Evolutionary conservation across 345 rosid species (phyloP).

Genomic region (Salix koriyanagi): DNA sequence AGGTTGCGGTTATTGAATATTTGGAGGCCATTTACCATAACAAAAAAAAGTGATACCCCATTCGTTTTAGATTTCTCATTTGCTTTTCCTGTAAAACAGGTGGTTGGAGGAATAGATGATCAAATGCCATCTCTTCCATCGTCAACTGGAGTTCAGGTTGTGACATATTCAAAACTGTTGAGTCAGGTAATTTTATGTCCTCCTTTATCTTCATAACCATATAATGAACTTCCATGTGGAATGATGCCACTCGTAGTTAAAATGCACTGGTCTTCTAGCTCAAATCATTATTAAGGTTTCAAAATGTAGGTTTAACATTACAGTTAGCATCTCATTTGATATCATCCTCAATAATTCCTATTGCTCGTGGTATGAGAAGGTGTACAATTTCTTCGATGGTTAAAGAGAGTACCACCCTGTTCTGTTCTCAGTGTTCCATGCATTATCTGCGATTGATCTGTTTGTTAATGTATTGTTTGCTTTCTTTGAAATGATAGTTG

Average conservation of each 20-base stretch:
- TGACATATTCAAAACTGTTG: conserved; percentile 67
- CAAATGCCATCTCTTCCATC: conserved; percentile 76
- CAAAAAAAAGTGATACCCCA: background rate
- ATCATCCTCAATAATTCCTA: background rate
- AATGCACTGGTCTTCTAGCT: background rate
- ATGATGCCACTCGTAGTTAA: background rate
- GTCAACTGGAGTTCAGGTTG: conserved; percentile 61
- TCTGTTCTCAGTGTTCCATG: background rate
- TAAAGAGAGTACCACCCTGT: background rate
- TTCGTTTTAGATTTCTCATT: conserved; percentile 9
- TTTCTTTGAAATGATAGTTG: background rate
- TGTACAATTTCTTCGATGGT: background rate
- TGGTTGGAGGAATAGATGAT: conserved; percentile 86
- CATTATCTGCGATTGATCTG: background rate
- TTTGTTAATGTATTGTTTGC: background rate
- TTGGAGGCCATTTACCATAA: background rate
- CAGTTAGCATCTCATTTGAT: background rate
- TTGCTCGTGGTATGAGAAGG: too few species aligned
- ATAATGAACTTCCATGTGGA: background rate
- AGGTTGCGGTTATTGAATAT: background rate
- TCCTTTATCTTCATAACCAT: background rate
- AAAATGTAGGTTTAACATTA: background rate
- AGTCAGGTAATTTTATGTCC: conserved; percentile 57
- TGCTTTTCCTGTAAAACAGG: conserved; percentile 42
- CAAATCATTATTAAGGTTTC: background rate